Evolutionary conservation across 768 basidiomycete genomes (phyloP).

Genomic region (Lentinula boryana): DNA sequence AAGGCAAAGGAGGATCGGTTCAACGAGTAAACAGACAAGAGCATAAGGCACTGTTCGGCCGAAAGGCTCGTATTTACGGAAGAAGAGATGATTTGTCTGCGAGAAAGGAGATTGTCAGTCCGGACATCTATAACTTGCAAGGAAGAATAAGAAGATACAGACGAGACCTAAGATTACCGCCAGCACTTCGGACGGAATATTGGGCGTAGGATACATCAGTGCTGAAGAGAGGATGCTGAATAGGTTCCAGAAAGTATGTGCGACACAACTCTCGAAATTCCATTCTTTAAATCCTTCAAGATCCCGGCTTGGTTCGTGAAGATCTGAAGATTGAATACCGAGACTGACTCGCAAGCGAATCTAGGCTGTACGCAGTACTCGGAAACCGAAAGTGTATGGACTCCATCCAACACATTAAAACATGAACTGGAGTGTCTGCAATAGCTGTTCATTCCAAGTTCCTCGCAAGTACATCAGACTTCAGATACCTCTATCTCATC

Average conservation of each 20-base stretch:
- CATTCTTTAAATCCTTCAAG: neutral
- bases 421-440: neutral
- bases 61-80: conserved; percentile 3
- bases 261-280: neutral
- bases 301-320: neutral
- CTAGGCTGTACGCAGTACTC: conserved; percentile 2
- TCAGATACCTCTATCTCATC: neutral
- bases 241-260: neutral
- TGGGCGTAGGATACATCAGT: neutral
- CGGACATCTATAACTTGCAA: neutral
- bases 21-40: neutral
- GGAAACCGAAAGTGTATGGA: neutral
- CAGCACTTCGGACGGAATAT: neutral
- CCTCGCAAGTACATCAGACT: neutral
- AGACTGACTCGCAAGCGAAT: neutral
- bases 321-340: neutral
- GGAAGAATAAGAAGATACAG: neutral
- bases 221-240: neutral
- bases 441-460: neutral
- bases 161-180: neutral
- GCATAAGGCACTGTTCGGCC: neutral
- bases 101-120: neutral
- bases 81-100: conserved; percentile 2
- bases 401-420: neutral
- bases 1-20: conserved; percentile 1